Evolutionary conservation across 2,329 filamentous ascomycete genomes (phyloP).

Genomic region (Hymenoscyphus occultus): DNA sequence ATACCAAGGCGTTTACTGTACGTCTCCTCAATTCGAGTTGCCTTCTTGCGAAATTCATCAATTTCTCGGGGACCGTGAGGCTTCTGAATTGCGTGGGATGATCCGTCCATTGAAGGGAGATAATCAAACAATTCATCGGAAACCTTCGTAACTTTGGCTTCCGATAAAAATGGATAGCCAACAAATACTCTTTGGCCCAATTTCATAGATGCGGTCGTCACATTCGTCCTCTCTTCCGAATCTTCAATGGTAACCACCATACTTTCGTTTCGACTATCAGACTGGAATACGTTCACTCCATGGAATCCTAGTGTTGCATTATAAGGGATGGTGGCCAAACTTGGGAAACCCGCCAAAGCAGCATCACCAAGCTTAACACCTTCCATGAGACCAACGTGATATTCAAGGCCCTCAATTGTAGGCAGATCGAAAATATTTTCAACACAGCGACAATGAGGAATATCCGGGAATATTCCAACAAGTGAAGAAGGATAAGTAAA

Average conservation of each 20-base stretch:
- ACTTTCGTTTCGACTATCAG: constrained; percentile 94
- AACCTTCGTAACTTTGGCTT: constrained; percentile 84
- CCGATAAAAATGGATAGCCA: constrained; percentile 92
- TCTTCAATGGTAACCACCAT: constrained; percentile 85
- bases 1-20: constrained; percentile 92
- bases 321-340: constrained; percentile 80
- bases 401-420: constrained; percentile 83
- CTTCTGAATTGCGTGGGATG: constrained; percentile 58
- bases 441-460: constrained; percentile 82
- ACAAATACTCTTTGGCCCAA: constrained; percentile 85
- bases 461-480: constrained; percentile 84
- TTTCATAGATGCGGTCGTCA: constrained; percentile 71
- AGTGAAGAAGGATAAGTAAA: constrained; percentile 86
- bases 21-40: constrained; percentile 75
- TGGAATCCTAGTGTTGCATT: constrained; percentile 80
- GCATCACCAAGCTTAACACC: constrained; percentile 78
- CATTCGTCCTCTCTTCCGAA: constrained; percentile 66
- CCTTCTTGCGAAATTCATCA: constrained; percentile 79
- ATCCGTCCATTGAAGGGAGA: constrained; percentile 62
- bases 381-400: constrained; percentile 77
- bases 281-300: constrained; percentile 90
- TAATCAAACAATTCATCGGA: constrained; percentile 95
- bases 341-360: constrained; percentile 92
- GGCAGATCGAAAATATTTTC: constrained; percentile 97
- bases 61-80: constrained; percentile 76